Evolutionary conservation across 805 yeast species (phyloP), one percentile per base, ranked within the genome.

Genomic region (Lachancea lanzarotensis): DNA sequence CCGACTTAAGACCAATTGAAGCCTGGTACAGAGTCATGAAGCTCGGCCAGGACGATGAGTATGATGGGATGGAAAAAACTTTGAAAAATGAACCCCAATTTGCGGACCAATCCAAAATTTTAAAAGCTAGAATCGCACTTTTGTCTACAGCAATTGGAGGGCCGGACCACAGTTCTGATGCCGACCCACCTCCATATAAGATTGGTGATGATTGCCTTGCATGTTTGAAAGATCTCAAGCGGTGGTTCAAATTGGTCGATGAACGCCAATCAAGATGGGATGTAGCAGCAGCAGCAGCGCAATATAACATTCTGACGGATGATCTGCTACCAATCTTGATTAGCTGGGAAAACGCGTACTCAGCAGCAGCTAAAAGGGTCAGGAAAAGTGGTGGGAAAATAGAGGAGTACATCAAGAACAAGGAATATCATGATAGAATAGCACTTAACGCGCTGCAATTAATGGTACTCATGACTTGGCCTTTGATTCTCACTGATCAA

Each of bases 101-200:
- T 18, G 36, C 6, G 12, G 37, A 48, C n/a, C 38, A 42, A 3
- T 50, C 46, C 25, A 48, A 48, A 6, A 43, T 79, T 13, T 63
- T 82, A 33, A 74, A 75, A 50, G 86, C 93, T 0, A 88, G 87
- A 62, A 82, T 91, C 27, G 76, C 90, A 12, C 79, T 86, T 35
- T 71, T 90, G 33, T 87, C 89, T 3, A 78, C 95, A 3, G 95
- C 98, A 0, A 72, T 91, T 2, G 98, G 98, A 43, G 98, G 97
- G 1, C 76, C 82, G 0, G 96, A 90, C 63, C 77, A 82, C 39
- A 65, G 82, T 1, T 69, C 82, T 0, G 61, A 66, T 3, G 50
- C 59, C 2, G 61, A 65, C 1, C 73, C 74, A 2, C 71, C 74
- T 0, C 79, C 79, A 0, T 93, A 93, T 57, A 78, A 77, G 48